Evolutionary conservation across 345 rosid genomes (phyloP), one percentile per base, ranked within the genome.

Genomic region (Iberis pinnata): DNA sequence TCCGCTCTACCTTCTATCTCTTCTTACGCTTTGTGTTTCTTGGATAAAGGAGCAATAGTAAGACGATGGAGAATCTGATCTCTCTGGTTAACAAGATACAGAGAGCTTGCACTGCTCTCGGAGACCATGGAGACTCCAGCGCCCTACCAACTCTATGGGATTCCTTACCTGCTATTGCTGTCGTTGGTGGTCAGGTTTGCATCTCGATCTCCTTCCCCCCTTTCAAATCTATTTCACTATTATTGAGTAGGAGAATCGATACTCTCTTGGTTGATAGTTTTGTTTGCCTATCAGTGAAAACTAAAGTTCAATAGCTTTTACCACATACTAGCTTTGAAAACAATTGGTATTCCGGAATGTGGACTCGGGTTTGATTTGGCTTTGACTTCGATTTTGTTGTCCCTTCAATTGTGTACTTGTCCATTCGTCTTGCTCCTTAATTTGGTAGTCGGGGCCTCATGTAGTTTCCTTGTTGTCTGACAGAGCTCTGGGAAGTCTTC

Each of bases 401-500:
- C n/a, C n/a, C n/a, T n/a, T n/a, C n/a, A n/a, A n/a, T n/a, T n/a
- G n/a, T n/a, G n/a, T n/a, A 27, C 26, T 11, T 12, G 16, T 9
- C 13, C 37, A 26, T 48, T 45, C 50, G n/a, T 12, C 19, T 29
- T 31, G 24, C 25, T 37, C 43, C 33, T 36, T 14, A 9, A 16
- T 38, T 18, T 53, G 24, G 27, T 13, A 35, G 57, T n/a, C n/a
- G n/a, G n/a, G n/a, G n/a, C n/a, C n/a, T n/a, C n/a, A n/a, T n/a
- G n/a, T n/a, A n/a, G n/a, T n/a, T n/a, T n/a, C n/a, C n/a, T n/a
- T n/a, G 29, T 58, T 49, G 64, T 60, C 10, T 10, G 12, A 37
- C 80, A 92, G 99, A 93, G 99, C 71, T 93, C 99, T 1, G 97
- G 99, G 13, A 93, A 93, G 84, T 93, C 99, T 37, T 93, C 99